These are phyloP conservation scores for Colletotrichum salicis DNA, from an alignment of 2,329 filamentous ascomycete genomes.

Conservation along the genomic window DNA sequence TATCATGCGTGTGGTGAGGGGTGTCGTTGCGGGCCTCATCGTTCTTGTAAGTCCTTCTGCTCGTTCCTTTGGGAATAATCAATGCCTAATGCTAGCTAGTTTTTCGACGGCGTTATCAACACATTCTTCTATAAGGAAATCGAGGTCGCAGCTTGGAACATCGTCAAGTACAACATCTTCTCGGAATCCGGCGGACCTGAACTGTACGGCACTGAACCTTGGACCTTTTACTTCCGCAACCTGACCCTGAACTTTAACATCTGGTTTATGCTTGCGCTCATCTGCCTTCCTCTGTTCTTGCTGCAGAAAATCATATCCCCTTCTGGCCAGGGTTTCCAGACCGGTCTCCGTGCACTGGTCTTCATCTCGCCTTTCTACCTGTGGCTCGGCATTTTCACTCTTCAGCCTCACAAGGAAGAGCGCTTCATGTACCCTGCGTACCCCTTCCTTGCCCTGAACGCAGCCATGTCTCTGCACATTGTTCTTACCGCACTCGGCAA, in stretches of 20 bases:
- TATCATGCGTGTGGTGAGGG: slow-evolving; percentile 72
- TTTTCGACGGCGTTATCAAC: slow-evolving; percentile 77
- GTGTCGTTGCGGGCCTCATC: slow-evolving; percentile 71
- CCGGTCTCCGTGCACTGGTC: slow-evolving; percentile 78
- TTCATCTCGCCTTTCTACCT: slow-evolving; percentile 91
- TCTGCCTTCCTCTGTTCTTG: slow-evolving; percentile 78
- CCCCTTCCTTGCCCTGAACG: slow-evolving; percentile 88
- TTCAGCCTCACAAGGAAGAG: slow-evolving; percentile 97
- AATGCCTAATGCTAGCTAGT: slow-evolving; percentile 55
- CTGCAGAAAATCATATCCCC: slow-evolving; percentile 75
- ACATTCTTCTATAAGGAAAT: slow-evolving; percentile 86
- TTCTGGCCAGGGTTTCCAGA: slow-evolving; percentile 72
- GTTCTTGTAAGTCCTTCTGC: slow-evolving; percentile 70
- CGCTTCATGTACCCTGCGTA: slow-evolving; percentile 99
- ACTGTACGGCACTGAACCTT: slow-evolving; percentile 95
- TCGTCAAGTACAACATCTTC: slow-evolving; percentile 95
- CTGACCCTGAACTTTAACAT: slow-evolving; percentile 93
- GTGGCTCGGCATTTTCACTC: slow-evolving; percentile 91
- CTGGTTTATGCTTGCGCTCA: slow-evolving; percentile 85
- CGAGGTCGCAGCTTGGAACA: slow-evolving; percentile 86
- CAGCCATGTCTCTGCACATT: slow-evolving; percentile 85
- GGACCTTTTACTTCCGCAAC: slow-evolving; percentile 96
- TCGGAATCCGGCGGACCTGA: slow-evolving; percentile 83
- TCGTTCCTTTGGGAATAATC: neutral
- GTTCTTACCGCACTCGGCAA: slow-evolving; percentile 80